Base-by-base conservation (phyloP, 2,329 filamentous ascomycete species). In the Exserohilum turcica region DNA sequence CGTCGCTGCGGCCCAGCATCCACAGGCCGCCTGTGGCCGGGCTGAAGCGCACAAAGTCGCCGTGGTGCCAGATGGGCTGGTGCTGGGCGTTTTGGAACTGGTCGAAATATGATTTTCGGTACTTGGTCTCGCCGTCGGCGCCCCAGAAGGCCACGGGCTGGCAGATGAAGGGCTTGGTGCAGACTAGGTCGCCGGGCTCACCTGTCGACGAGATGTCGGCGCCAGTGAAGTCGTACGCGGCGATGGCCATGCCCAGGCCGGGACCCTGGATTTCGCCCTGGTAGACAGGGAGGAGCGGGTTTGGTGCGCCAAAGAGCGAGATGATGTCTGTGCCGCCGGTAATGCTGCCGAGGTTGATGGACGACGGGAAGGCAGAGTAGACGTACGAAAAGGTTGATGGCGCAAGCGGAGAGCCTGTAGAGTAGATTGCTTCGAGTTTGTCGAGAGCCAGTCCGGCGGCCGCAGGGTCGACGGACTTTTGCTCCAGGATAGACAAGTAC, bases 291-390 rank as follows among this genome's bases (percentile, higher is more conserved):
- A 76, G 64, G 3, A 82, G 70, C 1, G 78, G 79, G 49, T 88
- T 93, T 0, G 92, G 90, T 0, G 91, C 88, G 37, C 92, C 93
- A 67, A 97, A 99, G 29, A 97, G 84, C 0, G 92, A 96, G 60
- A 97, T 91, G 65, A 97, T 97, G 72, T 99, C 94, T 3, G 93
- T 97, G 43, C 93, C 94, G 32, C 94, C 94, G 0, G 93, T 97
- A 68, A 99, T 97, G 51, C 90, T 95, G 43, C 87, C 91, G 6
- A 97, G 84, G 74, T 97, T 93, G 61, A 97, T 81, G n/a, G 83
- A 79, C 0, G 83, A 68, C 2, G 92, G 91, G 68, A 97, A 95
- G 1, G 89, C 88, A 21, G 83, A 78, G 77, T 97, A 97, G 47
- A 97, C 86, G 68, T 95, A 97, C 52, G 85, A 81, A 75, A 97